Base-by-base conservation (phyloP, 305 asterid species). In the Euphrasia arctica region DNA sequence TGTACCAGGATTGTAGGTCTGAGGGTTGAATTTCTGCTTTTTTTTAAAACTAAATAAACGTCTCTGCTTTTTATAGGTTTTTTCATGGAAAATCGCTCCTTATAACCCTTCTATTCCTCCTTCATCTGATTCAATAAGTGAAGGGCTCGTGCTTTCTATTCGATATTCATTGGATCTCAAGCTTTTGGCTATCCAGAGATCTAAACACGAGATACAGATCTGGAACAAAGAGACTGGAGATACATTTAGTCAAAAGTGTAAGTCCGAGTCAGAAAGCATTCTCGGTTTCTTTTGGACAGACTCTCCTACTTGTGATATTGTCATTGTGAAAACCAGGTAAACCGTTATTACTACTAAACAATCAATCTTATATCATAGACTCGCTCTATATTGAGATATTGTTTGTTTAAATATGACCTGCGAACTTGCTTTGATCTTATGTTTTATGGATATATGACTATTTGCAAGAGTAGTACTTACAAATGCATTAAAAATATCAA, bases 251-350 rank as follows among this genome's bases (percentile, higher is more conserved):
- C 94, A 85, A 58, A 86, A 78, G 78, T 87, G 91, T 73, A 82
- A 85, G 72, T 47, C 85, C 29, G 94, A 83, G 55, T 84, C 96
- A 36, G 98, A 87, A 77, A 84, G 74, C 70, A 80, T 90, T 72
- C 84, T 93, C 73, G 98, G 97, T 27, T 87, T 90, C 80, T 93
- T 93, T 70, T 90, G 98, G 98, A 80, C 95, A 18, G 98, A 93
- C 72, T 81, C 87, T 78, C 84, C 91, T 2, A 78, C 84, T 22
- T 85, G 84, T 72, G 85, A 93, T 74, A 78, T 93, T 63, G 88
- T 90, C 59, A 70, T 93, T 79, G 96, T 93, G 63, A 90, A 85
- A 80, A 84, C 95, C 70, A 90, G 97, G 97, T 92, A 80, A 54
- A 55, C 39, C 18, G 50, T 57, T 52, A 29, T 11, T n/a, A 74